Evolutionary conservation across 169 alveolate species (phyloP), one percentile per base, ranked within the genome.

Genomic region (Plasmodium blacklocki): DNA sequence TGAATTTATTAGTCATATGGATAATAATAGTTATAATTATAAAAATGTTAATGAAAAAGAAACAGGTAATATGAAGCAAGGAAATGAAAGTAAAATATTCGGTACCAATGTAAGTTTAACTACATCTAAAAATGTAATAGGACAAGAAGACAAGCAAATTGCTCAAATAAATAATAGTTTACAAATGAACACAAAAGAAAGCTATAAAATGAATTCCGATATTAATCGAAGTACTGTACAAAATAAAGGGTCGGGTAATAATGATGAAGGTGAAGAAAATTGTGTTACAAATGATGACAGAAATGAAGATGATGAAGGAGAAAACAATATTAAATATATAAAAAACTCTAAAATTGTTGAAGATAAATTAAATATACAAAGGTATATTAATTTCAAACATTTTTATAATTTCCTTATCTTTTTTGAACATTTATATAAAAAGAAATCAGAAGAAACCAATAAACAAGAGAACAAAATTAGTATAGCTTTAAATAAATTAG

Each of bases 401-500:
- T 86, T 86, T 45, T 52, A 58, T 39, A 71, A 73, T 39, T 86
- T 86, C 64, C 73, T 86, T 47, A 74, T 71, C 72, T 59, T 72
- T 47, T 86, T 86, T 49, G 62, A 86, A 49, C 32, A 71, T 32
- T 72, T 86, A 52, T 71, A 86, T 39, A 86, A 86, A 19, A 86
- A 62, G n/a, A 86, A 86, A 67, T 71, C 60, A 5, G 92, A 86
- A 67, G 92, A 86, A 73, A 86, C 67, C 43, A 63, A 56, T 50
- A 91, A 93, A 56, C 93, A 95, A 75, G 95, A 96, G 15, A 93
- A 92, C 32, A 96, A 97, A 88, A 94, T 96, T 45, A 95, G 95
- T 88, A 93, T 90, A 78, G 99, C 98, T 58, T 93, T 97, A 19
- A 93, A 94, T 39, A 97, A 96, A 54, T 94, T 97, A 26, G 97